phyloP scores from a whole-genome alignment of 1,284 basidiomycete genomes.

The Marasmius oreades region DNA sequence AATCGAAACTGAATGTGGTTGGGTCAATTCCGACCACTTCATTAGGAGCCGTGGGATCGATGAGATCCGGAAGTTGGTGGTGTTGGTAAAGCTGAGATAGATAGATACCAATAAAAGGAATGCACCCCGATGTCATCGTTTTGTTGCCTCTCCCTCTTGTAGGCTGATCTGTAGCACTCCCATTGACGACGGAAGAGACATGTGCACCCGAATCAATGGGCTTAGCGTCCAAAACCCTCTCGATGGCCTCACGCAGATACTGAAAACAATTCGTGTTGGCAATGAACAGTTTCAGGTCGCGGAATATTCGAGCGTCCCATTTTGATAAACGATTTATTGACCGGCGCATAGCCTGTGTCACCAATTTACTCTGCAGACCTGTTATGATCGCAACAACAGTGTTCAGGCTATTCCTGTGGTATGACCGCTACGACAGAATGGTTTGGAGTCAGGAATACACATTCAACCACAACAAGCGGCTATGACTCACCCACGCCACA shows the following conservation, averaged over 20 bases:
- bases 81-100: conserved; percentile 68
- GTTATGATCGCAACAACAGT: conserved; percentile 80
- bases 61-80: conserved; percentile 71
- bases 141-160: conserved; percentile 39
- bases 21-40: conserved; percentile 64
- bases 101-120: conserved; percentile 81
- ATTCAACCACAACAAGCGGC: conserved; percentile 6
- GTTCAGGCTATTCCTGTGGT: conserved; percentile 76
- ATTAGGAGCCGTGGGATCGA: conserved; percentile 79
- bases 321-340: conserved; percentile 66
- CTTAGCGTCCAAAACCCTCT: conserved; percentile 63
- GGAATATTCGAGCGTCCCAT: conserved; percentile 76
- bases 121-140: conserved; percentile 46
- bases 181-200: conserved; percentile 45
- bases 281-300: conserved; percentile 72
- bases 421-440: conserved; percentile 68
- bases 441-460: conserved; percentile 8
- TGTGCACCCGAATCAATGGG: conserved; percentile 48
- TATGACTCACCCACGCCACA: conserved; percentile 72
- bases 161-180: conserved; percentile 34
- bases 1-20: conserved; percentile 55
- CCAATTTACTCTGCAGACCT: conserved; percentile 73
- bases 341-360: conserved; percentile 64
- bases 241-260: conserved; percentile 65
- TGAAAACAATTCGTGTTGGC: conserved; percentile 72